Conservation (phyloP, 139 green algal genomes). For the Chlamydomonas schloesseri region DNA sequence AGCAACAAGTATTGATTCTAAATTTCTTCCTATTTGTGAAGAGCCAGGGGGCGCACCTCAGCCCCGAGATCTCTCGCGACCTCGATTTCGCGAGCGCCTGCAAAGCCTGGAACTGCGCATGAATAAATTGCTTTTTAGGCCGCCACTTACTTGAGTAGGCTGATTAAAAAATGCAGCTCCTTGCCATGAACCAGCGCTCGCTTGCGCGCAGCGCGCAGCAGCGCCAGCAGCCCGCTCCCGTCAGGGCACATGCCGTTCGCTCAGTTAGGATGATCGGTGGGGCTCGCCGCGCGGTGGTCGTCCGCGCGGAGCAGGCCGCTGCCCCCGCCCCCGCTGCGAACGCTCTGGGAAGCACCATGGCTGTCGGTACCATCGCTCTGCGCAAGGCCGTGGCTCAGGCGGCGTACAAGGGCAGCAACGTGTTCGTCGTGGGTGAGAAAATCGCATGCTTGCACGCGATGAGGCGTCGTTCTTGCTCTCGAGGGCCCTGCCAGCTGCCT, state of each 20-base stretch:
- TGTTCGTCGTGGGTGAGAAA: constrained; percentile 11
- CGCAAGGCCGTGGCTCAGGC: constrained; percentile 11
- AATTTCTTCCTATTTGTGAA: no score
- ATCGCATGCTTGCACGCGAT: background rate
- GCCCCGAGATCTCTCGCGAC: no score
- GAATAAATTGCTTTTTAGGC: no score
- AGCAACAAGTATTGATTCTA: no score
- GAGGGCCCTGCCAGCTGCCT: background rate
- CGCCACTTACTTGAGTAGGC: no score
- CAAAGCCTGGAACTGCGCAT: no score
- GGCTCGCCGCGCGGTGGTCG: background rate
- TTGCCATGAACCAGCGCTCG: background rate
- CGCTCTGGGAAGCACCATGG: background rate
- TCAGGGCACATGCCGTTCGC: background rate
- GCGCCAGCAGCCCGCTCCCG: background rate
- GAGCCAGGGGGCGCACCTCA: no score
- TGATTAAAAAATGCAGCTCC: constrained; percentile 20
- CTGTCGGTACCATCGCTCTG: constrained; percentile 26
- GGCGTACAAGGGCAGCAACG: constrained; percentile 17
- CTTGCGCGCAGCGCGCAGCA: constrained; percentile 28
- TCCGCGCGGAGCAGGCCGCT: constrained; percentile 1
- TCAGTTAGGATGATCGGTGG: background rate
- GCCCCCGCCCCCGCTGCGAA: background rate
- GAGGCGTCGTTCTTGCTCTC: background rate
- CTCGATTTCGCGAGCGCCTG: no score